Evolutionary conservation across 164 flowering plant species (phyloP).

Genomic region (Buxus sempervirens): DNA sequence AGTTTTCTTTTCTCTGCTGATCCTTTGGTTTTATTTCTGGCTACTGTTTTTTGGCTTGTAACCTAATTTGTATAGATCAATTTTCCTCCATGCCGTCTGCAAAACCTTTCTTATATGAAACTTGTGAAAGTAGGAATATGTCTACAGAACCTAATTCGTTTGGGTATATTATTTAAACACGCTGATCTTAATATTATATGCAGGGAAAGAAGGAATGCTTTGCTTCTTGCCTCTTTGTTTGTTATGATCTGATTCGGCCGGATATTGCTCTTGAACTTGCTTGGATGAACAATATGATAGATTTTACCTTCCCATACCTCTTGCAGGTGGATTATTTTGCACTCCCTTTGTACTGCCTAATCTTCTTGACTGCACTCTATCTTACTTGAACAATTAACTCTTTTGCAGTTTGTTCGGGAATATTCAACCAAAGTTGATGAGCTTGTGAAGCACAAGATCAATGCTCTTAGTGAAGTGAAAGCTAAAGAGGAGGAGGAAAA

Average conservation of each 20-base stretch:
- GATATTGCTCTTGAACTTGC: conserved; percentile 86
- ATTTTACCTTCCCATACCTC: conserved; percentile 81
- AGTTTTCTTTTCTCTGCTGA: background rate
- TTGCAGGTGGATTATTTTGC: conserved; percentile 45
- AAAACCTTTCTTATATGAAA: background rate
- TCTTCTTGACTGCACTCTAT: background rate
- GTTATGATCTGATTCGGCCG: conserved; percentile 65
- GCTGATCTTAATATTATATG: background rate
- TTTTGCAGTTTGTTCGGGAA: conserved; percentile 73
- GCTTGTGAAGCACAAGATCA: conserved; percentile 83
- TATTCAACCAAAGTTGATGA: conserved; percentile 94
- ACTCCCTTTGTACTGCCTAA: background rate
- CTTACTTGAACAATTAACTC: background rate
- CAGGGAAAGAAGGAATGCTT: conserved; percentile 84
- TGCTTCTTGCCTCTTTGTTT: conserved; percentile 77
- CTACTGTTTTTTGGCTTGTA: background rate
- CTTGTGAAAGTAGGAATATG: too few relatives aligned
- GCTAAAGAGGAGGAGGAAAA: conserved; percentile 94
- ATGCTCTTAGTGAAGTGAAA: conserved; percentile 72
- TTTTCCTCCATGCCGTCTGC: background rate
- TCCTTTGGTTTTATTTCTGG: background rate
- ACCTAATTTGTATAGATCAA: background rate
- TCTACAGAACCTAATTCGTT: too few relatives aligned
- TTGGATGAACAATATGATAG: conserved; percentile 94
- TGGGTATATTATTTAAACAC: too few relatives aligned